These are phyloP conservation scores for Sideroxylon spinosum DNA, from an alignment of 179 eudicot genomes.

Conservation along the genomic window DNA sequence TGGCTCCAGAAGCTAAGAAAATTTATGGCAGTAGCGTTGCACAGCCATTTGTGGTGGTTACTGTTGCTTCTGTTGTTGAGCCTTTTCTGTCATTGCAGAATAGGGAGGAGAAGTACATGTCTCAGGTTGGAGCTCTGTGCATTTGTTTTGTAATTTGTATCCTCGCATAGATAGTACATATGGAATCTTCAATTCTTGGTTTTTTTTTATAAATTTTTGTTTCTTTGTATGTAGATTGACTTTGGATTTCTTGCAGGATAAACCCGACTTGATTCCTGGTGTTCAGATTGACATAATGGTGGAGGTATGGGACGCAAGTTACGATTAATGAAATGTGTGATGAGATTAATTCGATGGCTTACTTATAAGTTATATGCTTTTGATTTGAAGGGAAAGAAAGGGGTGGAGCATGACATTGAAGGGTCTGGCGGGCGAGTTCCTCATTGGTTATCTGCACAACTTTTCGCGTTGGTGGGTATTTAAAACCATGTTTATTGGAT, in stretches of 20 bases:
- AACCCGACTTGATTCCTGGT: slow-evolving; percentile 59
- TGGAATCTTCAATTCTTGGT: background rate
- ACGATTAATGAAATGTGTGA: background rate
- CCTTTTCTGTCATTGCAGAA: slow-evolving; percentile 59
- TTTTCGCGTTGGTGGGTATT: slow-evolving; percentile 56
- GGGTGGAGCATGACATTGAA: slow-evolving; percentile 15
- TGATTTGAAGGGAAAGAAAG: slow-evolving; percentile 34
- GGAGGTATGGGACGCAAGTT: slow-evolving; percentile 47
- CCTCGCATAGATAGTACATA: background rate
- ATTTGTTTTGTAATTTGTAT: background rate
- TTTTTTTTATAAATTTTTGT: background rate
- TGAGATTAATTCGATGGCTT: slow-evolving; percentile 5
- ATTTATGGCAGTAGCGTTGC: slow-evolving; percentile 18
- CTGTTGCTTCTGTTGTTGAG: slow-evolving; percentile 85
- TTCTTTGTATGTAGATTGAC: background rate
- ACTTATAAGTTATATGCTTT: slow-evolving; percentile 10
- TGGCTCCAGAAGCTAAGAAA: slow-evolving; percentile 17
- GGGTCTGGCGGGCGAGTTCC: slow-evolving; percentile 25
- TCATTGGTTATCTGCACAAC: slow-evolving; percentile 53
- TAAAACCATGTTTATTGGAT: slow-evolving; percentile 2
- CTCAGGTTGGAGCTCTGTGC: slow-evolving; percentile 37
- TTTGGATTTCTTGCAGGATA: slow-evolving; percentile 36
- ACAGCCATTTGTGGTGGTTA: slow-evolving; percentile 36
- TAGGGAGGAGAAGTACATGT: slow-evolving; percentile 26
- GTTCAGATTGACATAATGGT: slow-evolving; percentile 68